A percentile compares a stretch with the other conserved stretches of the same genome.
Evolutionary conservation across 2,329 filamentous ascomycete species (phyloP).

Genomic region (Cryphonectria nitschkei): DNA sequence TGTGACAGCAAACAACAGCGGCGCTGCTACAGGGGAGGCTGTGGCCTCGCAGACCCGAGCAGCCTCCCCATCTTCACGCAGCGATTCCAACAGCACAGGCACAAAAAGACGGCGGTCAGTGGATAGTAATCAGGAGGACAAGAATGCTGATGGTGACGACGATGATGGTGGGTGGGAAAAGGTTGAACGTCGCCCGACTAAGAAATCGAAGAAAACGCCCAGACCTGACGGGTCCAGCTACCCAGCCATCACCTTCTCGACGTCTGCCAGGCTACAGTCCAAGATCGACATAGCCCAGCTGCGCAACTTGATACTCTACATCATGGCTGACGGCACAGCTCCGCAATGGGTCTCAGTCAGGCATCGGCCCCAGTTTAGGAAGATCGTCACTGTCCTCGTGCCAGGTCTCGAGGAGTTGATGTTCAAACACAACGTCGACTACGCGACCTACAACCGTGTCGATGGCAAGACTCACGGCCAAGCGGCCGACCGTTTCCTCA

Average conservation of each 20-base stretch:
- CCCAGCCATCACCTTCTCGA: conserved; percentile 61
- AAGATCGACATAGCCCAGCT: conserved; percentile 66
- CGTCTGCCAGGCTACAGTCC: conserved; percentile 60
- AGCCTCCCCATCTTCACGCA: conserved; percentile 20
- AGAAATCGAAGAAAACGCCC: conserved; percentile 66
- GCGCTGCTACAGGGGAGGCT: neutral
- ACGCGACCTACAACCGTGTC: conserved; percentile 47
- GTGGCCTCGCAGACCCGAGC: neutral
- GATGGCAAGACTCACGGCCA: conserved; percentile 34
- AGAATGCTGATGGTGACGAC: conserved; percentile 41
- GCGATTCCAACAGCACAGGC: conserved; percentile 24
- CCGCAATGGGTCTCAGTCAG: conserved; percentile 68
- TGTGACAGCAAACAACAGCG: neutral
- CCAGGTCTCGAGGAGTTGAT: conserved; percentile 89
- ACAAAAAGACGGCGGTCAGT: conserved; percentile 24
- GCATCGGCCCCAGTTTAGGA: conserved; percentile 68
- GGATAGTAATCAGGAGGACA: conserved; percentile 33
- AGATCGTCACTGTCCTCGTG: conserved; percentile 88
- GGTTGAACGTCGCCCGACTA: conserved; percentile 49
- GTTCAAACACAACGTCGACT: conserved; percentile 69
- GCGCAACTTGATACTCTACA: conserved; percentile 66
- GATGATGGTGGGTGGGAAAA: conserved; percentile 57
- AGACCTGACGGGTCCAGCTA: conserved; percentile 60
- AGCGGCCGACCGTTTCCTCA: conserved; percentile 42
- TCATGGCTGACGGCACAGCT: conserved; percentile 66